Evolutionary conservation across 2,329 filamentous ascomycete genomes (phyloP), one percentile per base, ranked within the genome.

Genomic region (Davidsoniella eucalypti): DNA sequence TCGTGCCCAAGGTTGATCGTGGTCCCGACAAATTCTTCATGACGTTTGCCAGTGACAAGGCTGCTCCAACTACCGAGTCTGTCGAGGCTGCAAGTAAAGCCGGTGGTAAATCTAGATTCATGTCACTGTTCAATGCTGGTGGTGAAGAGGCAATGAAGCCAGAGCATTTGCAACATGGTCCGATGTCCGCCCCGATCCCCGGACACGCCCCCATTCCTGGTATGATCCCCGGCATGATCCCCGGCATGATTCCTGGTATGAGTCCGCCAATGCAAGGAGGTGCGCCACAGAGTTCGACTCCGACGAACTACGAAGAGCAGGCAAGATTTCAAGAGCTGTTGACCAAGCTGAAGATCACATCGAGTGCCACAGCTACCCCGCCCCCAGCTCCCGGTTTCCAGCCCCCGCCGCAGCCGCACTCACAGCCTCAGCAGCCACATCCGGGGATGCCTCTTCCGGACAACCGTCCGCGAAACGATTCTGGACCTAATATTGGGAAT

Each of bases 281-380:
- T 7, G 7, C 26, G 10, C 10, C 26, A 8, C 26, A 29, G 26
- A 29, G 26, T 10, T 63, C 65, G 37, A 44, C 56, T 64, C 17
- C 66, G 70, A 9, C 65, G 70, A 5, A 48, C 12, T 78, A 80
- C 54, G 76, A 79, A 48, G 88, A 94, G 59, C 86, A 87, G 63
- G 83, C 87, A 62, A 88, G 87, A 1, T 94, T 95, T 64, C 78
- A 87, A 56, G 76, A 80, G 42, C 75, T 95, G 43, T 69, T 94
- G 36, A 76, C 84, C 57, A 93, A 94, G 72, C 75, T 94, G 39
- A 82, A 87, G 54, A 69, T 69, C 52, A 29, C 26, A 29, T 74
- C 77, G 53, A 72, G 67, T 2, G 53, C 66, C 5, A 58, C 64
- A 42, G 57, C 58, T 55, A 67, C 62, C 42, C 65, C 67, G 44